phyloP scores from a whole-genome alignment of 1,139 yeast species.

The Suhomyces taliae region DNA sequence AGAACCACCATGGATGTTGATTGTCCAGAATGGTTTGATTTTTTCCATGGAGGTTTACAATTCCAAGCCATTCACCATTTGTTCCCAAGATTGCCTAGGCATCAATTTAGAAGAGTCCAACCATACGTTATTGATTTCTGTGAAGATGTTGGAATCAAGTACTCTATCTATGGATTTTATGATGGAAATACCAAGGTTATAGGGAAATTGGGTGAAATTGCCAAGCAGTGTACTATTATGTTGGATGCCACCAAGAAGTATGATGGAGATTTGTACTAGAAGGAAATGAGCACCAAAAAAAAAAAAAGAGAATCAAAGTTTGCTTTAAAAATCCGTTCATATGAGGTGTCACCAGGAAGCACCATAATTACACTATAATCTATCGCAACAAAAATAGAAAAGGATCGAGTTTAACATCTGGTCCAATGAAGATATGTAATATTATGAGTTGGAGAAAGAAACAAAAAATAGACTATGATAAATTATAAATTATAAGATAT shows the following conservation, averaged over 20 bases:
- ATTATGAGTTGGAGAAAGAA: no score
- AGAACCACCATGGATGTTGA: slow-evolving; percentile 95
- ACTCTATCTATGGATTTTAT: slow-evolving; percentile 82
- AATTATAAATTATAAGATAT: no score
- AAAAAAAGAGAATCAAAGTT: not conserved
- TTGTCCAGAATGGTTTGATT: slow-evolving; percentile 91
- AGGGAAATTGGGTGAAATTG: slow-evolving; percentile 68
- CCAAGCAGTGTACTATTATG: slow-evolving; percentile 73
- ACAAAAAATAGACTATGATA: no score
- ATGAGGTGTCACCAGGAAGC: no score
- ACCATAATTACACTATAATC: no score
- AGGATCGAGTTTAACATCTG: no score
- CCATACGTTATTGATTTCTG: slow-evolving; percentile 73
- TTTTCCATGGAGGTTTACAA: slow-evolving; percentile 88
- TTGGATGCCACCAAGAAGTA: slow-evolving; percentile 63
- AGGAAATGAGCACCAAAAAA: not conserved
- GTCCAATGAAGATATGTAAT: no score
- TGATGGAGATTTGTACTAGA: slow-evolving; percentile 20
- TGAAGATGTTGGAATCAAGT: slow-evolving; percentile 71
- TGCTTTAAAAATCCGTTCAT: no score
- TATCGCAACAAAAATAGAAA: no score
- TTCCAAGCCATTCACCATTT: slow-evolving; percentile 90
- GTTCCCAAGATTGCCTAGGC: slow-evolving; percentile 88
- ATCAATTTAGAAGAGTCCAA: slow-evolving; percentile 76
- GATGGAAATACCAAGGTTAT: slow-evolving; percentile 75